These are phyloP conservation scores for Sanchytrium tribonematis DNA, from an alignment of 371 early-diverging fungal species.

Conservation along the genomic window DNA sequence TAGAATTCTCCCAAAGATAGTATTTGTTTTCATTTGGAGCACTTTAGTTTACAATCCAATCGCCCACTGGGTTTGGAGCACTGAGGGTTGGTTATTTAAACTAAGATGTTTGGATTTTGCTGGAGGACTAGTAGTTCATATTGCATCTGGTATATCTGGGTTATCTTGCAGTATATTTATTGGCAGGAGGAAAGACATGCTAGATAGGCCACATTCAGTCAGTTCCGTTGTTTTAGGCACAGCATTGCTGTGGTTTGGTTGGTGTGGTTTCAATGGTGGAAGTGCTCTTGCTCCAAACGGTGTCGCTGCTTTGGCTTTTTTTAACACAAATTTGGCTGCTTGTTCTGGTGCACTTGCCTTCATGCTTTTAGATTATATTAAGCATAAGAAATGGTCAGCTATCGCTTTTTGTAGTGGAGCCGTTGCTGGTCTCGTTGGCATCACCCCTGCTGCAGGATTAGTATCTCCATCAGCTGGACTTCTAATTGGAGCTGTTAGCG, in stretches of 20 bases:
- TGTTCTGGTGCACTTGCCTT: conserved; percentile 53
- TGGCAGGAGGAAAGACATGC: conserved; percentile 25
- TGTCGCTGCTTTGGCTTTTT: conserved; percentile 53
- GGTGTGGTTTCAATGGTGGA: conserved; percentile 68
- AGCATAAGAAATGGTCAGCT: conserved; percentile 35
- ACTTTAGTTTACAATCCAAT: conserved; percentile 5
- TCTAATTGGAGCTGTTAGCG: conserved; percentile 42
- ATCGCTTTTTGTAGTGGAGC: conserved; percentile 73
- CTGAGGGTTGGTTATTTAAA: conserved; percentile 4
- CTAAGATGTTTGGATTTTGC: conserved; percentile 4
- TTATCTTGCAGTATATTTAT: conserved; percentile 50
- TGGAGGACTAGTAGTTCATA: conserved; percentile 66
- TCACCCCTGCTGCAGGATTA: conserved; percentile 54
- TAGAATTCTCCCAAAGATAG: conserved; percentile 3
- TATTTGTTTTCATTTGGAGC: conserved; percentile 6
- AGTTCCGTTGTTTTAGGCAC: conserved; percentile 61
- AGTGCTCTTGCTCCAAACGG: conserved; percentile 45
- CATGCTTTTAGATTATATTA: conserved; percentile 42
- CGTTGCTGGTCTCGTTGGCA: conserved; percentile 30
- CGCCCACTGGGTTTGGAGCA: conserved; percentile 6
- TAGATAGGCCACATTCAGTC: conserved; percentile 9
- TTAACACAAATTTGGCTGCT: conserved; percentile 57
- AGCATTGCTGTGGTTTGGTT: conserved; percentile 63
- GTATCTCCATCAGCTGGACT: conserved; percentile 54
- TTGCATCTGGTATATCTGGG: conserved; percentile 58